Evolutionary conservation across 1,284 basidiomycete species (phyloP).

Genomic region (Leccinum pallidistipes): DNA sequence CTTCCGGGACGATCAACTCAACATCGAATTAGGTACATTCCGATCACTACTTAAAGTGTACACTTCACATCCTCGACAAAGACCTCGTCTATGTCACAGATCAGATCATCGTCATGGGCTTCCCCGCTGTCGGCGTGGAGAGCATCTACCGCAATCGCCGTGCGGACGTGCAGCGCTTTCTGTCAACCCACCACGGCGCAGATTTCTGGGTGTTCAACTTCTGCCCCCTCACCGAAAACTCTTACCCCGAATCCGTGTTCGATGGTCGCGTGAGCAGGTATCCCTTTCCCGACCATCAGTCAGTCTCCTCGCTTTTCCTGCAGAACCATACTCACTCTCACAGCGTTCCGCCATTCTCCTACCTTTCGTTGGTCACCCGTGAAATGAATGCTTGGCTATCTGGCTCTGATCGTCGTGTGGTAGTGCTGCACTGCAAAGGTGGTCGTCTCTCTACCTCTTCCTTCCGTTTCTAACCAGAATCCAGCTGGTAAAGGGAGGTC

Average conservation of each 20-base stretch:
- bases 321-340: not conserved
- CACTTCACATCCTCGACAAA: slow-evolving; percentile 18
- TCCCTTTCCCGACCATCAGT: slow-evolving; percentile 90
- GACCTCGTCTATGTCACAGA: slow-evolving; percentile 87
- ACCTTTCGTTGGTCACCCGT: slow-evolving; percentile 73
- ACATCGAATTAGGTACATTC: slow-evolving; percentile 61
- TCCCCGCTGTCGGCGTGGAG: slow-evolving; percentile 80
- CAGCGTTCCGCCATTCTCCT: slow-evolving; percentile 80
- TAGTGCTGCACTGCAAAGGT: slow-evolving; percentile 91
- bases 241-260: slow-evolving; percentile 62
- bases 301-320: slow-evolving; percentile 29
- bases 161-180: slow-evolving; percentile 76
- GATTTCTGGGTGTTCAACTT: slow-evolving; percentile 90
- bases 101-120: slow-evolving; percentile 86
- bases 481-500: slow-evolving; percentile 80
- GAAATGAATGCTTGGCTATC: slow-evolving; percentile 82
- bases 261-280: slow-evolving; percentile 77
- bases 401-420: slow-evolving; percentile 67
- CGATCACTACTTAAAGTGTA: not conserved
- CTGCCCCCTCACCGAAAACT: slow-evolving; percentile 75
- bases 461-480: slow-evolving; percentile 11
- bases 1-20: slow-evolving; percentile 67
- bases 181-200: slow-evolving; percentile 71
- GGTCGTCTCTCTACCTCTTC: slow-evolving; percentile 4
- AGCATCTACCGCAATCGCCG: slow-evolving; percentile 81